Conservation (phyloP, 768 basidiomycete species). For the Auriscalpium orientale region DNA sequence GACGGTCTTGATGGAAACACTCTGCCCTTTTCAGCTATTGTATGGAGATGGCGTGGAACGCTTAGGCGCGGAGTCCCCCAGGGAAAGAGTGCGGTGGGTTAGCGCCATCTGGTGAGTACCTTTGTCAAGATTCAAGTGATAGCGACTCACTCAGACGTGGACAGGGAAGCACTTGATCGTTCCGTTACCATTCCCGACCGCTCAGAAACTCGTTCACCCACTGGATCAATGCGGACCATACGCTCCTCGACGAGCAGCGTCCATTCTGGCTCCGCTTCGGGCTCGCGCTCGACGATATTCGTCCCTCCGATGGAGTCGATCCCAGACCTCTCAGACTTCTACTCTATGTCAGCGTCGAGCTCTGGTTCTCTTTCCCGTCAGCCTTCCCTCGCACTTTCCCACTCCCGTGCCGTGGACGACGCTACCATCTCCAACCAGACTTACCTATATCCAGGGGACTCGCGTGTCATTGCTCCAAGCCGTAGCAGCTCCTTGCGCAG, state of each 20-base stretch:
- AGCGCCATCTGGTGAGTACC: slow-evolving; percentile 72
- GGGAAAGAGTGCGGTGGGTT: slow-evolving; percentile 87
- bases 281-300: slow-evolving; percentile 70
- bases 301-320: slow-evolving; percentile 68
- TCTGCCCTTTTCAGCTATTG: slow-evolving; percentile 87
- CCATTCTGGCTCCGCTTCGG: slow-evolving; percentile 50
- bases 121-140: neutral
- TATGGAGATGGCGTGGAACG: slow-evolving; percentile 88
- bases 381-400: slow-evolving; percentile 48
- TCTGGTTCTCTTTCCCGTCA: slow-evolving; percentile 31
- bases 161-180: slow-evolving; percentile 74
- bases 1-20: slow-evolving; percentile 48
- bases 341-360: slow-evolving; percentile 38
- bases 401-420: slow-evolving; percentile 67
- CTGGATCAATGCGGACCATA: slow-evolving; percentile 64
- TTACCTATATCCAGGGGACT: slow-evolving; percentile 67
- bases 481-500: slow-evolving; percentile 50
- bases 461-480: slow-evolving; percentile 64
- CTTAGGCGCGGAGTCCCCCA: slow-evolving; percentile 79
- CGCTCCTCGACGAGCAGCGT: slow-evolving; percentile 41
- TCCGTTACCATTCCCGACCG: slow-evolving; percentile 43
- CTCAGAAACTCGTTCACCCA: slow-evolving; percentile 42
- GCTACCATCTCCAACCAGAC: slow-evolving; percentile 56
- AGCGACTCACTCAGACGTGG: neutral
- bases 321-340: slow-evolving; percentile 63